These are phyloP conservation scores for Kernera saxatilis DNA, from an alignment of 345 rosid genomes.

Conservation along the genomic window DNA sequence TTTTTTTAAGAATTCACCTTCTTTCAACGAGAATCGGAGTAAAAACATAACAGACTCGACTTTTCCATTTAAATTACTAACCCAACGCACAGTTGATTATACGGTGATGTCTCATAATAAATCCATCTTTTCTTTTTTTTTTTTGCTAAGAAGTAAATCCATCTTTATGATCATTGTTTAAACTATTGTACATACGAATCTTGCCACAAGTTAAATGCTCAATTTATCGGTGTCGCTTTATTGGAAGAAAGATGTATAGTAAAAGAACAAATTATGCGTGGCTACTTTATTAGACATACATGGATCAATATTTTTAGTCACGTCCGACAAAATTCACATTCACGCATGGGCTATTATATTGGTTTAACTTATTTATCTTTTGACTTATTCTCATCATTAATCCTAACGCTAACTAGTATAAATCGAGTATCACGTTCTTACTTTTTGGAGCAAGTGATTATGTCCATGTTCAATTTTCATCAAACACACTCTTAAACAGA, in stretches of 20 bases:
- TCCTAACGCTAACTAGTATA: constrained; percentile 17
- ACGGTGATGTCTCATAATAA: too few species aligned
- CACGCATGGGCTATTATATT: constrained; percentile 4
- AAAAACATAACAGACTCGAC: too few species aligned
- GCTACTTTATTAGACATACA: constrained; percentile 17
- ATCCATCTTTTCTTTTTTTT: too few species aligned
- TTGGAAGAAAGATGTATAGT: not conserved
- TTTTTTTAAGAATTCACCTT: too few species aligned
- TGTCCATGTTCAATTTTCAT: not conserved
- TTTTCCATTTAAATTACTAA: too few species aligned
- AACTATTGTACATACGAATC: not conserved
- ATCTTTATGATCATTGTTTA: not conserved
- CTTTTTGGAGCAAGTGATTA: not conserved
- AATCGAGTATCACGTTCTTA: constrained; percentile 3
- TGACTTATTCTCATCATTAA: not conserved
- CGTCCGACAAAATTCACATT: constrained; percentile 26
- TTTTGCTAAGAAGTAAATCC: not conserved
- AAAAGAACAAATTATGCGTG: constrained; percentile 4
- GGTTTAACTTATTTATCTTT: not conserved
- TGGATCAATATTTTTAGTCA: constrained; percentile 11
- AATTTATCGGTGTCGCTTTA: not conserved
- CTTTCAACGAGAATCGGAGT: too few species aligned
- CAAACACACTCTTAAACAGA: not conserved
- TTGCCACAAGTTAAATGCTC: constrained; percentile 7
- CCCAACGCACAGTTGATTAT: too few species aligned